Evolutionary conservation across 352 stramenopile genomes (phyloP), one percentile per base, ranked within the genome.

Genomic region (Globisporangium acanthophoron): DNA sequence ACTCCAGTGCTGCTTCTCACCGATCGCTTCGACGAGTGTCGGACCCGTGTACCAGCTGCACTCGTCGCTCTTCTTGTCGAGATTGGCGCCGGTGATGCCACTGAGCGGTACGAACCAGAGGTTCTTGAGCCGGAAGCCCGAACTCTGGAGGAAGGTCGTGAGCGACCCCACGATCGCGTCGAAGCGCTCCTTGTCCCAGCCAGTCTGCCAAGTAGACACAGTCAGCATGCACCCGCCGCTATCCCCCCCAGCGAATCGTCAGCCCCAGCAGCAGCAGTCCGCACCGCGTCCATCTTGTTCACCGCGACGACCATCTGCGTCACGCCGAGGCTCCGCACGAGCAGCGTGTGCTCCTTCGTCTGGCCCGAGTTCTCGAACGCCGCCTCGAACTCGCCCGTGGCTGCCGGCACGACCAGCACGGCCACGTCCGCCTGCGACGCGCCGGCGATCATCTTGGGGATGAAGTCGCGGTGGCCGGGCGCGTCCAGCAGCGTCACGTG

Each of bases 201-300:
- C 73, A 21, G 58, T 65, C 69, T 80, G 61, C 5, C 40, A 18
- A 24, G 3, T 8, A 69, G 13, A 43, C 18, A 15, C 15, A 52
- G 2, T 24, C 11, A 27, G 31, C 37, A 5, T 43, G 2, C 1
- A 1, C 5, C 3, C 12, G 5, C 37, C 11, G 3, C 37, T 5
- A 18, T n/a, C n/a, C 3, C 12, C 2, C 1, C 31, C 3, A 43
- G 8, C 37, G 8, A 0, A 41, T 41, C 35, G 8, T 15, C 11
- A 41, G 8, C 35, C 7, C 11, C 35, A 40, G 35, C 35, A 13
- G 11, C 35, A 18, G 12, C 37, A 43, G 3, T 15, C 3, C 56
- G 5, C 29, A 96, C 87, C 20, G 91, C 83, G 67, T 99, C 97
- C 79, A 99, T 97, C 74, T 99, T 99, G 75, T 99, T 99, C 43